These are phyloP conservation scores for Mesostigma viride DNA, from an alignment of 139 green algal genomes.

Conservation along the genomic window DNA sequence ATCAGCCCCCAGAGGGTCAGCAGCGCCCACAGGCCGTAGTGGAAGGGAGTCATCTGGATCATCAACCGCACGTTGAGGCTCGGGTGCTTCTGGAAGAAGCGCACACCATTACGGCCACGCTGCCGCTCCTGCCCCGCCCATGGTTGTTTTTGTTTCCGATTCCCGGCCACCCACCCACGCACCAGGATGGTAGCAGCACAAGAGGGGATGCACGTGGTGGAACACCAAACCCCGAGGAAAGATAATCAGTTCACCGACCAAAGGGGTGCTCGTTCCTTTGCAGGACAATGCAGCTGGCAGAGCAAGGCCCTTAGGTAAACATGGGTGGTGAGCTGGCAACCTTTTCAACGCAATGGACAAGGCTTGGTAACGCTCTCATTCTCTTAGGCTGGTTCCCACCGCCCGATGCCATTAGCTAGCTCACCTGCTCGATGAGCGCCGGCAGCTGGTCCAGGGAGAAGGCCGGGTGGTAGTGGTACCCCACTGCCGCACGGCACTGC, in stretches of 20 bases:
- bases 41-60: constrained; percentile 40
- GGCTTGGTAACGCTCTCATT: too few species aligned
- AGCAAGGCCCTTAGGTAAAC: too few species aligned
- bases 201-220: too few species aligned
- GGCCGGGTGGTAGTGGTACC: constrained; percentile 36
- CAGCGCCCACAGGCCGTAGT: constrained; percentile 29
- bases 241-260: too few species aligned
- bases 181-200: too few species aligned
- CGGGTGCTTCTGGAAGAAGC: constrained; percentile 36
- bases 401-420: too few species aligned
- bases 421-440: constrained; percentile 30
- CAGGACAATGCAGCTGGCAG: too few species aligned
- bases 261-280: too few species aligned
- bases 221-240: too few species aligned
- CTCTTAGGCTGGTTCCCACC: too few species aligned
- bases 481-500: constrained; percentile 31
- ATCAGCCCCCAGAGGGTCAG: constrained; percentile 32
- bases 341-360: too few species aligned
- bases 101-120: constrained; percentile 32
- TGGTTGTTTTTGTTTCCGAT: not conserved
- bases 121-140: constrained; percentile 23
- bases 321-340: too few species aligned
- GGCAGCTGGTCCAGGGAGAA: constrained; percentile 27
- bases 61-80: constrained; percentile 35
- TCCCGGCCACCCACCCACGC: not conserved